A percentile compares a stretch with the other conserved stretches of the same genome.
Evolutionary conservation across 176 grass and related monocot species (phyloP).

Genomic region (Zoysia pacifica): DNA sequence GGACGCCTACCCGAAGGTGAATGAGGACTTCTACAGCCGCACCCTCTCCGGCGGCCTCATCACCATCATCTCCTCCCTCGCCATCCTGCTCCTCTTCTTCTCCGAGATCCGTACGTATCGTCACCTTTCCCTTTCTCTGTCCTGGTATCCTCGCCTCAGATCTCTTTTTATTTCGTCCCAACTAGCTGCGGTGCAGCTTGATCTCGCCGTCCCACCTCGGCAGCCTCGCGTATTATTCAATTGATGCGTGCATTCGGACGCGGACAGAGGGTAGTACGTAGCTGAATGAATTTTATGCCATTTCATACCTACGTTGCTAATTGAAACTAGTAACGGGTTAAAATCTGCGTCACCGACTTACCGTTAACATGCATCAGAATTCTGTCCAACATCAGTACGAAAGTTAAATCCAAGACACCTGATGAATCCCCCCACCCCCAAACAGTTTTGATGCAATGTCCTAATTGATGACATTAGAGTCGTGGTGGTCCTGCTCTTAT

Average conservation of each 20-base stretch:
- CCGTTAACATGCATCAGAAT: background rate
- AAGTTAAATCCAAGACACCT: background rate
- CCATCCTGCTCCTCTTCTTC: conserved; percentile 88
- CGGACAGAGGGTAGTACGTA: background rate
- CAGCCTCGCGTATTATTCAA: background rate
- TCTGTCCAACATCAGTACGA: background rate
- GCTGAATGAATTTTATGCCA: background rate
- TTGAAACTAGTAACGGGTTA: background rate
- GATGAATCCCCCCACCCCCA: background rate
- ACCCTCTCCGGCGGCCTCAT: conserved; percentile 94
- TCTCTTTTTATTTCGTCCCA: conserved; percentile 29
- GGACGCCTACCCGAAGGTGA: conserved; percentile 98
- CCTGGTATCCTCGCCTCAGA: background rate
- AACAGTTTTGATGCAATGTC: background rate
- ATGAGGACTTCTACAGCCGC: conserved; percentile 99
- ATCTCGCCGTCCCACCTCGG: conserved; percentile 4
- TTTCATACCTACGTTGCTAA: conserved; percentile 3
- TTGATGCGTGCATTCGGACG: conserved; percentile 7
- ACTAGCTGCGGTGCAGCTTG: conserved; percentile 1
- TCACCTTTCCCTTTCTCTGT: background rate
- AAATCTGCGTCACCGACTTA: background rate
- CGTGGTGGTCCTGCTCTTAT: background rate
- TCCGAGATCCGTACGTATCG: conserved; percentile 89
- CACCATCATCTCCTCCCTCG: conserved; percentile 84
- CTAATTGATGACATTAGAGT: conserved; percentile 23